Evolutionary conservation across 73 alveolate genomes (phyloP), one percentile per base, ranked within the genome.

Genomic region (Loxodes magnus): DNA sequence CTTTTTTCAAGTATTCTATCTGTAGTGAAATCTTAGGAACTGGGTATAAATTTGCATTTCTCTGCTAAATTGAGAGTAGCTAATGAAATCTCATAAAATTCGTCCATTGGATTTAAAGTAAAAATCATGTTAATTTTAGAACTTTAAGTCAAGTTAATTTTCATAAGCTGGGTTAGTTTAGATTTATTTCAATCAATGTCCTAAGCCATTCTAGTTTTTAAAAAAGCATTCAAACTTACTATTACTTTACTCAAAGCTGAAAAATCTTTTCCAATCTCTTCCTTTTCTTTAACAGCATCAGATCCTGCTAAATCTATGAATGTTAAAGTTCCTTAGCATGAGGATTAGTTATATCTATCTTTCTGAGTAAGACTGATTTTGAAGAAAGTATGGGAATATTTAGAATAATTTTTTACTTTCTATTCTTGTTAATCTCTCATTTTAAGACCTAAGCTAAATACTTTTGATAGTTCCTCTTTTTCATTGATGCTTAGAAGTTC

Each of bases 251-350:
- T 36, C 21, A 52, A 22, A 0, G 27, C 22, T 4, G 42, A 33
- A 15, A 29, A 35, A 30, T 63, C 77, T 7, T 51, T 29, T 5
- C 53, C 33, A 2, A 33, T 55, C 41, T 63, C 38, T 16, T 22
- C 3, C 16, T 31, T 52, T 17, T 34, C 14, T 20, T 31, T n/a
- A n/a, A n/a, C 51, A 35, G 39, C 12, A 23, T 63, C 77, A 10
- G 68, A 50, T 22, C 66, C 77, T 14, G 68, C 77, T 6, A 54
- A 22, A 15, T 30, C 51, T 5, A 49, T 50, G 30, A 63, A 50
- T 15, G 14, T 17, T 24, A 63, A 12, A 16, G 27, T 35, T 10
- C 59, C 27, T 10, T 20, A n/a, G 0, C 43, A 10, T 7, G 34
- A 2, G 23, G 22, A 41, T 41, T 41, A 46, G 6, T 59, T 10